A percentile compares a stretch with the other conserved stretches of the same genome.
Evolutionary conservation across 2,329 filamentous ascomycete genomes (phyloP).

Genomic region (Ustulina deusta): DNA sequence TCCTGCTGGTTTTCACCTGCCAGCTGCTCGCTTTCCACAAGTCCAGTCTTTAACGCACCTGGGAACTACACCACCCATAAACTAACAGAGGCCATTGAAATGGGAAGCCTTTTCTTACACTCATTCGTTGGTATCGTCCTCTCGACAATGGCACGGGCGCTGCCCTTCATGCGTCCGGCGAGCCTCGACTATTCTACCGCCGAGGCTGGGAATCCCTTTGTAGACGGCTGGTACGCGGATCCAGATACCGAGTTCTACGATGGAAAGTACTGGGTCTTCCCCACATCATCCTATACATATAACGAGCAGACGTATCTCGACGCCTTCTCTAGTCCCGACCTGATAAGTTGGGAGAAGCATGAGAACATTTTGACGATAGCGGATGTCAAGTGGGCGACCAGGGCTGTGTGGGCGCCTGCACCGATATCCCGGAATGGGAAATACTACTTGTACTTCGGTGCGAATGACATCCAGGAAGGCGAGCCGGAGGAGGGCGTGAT

Average conservation of each 20-base stretch:
- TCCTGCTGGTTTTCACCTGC: constrained; percentile 20
- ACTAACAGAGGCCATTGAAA: constrained; percentile 12
- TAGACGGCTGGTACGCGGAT: constrained; percentile 64
- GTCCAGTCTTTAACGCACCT: background rate
- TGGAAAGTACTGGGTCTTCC: constrained; percentile 61
- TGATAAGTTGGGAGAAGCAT: constrained; percentile 63
- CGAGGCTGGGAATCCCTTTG: constrained; percentile 61
- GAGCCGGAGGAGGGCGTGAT: constrained; percentile 47
- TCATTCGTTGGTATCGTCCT: constrained; percentile 16
- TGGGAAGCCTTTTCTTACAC: constrained; percentile 12
- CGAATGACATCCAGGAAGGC: constrained; percentile 59
- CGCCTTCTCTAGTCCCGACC: constrained; percentile 62
- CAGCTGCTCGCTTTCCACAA: background rate
- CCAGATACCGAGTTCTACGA: constrained; percentile 62
- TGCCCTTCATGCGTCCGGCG: constrained; percentile 20
- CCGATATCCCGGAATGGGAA: constrained; percentile 57
- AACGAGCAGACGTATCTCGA: constrained; percentile 63
- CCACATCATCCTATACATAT: constrained; percentile 59
- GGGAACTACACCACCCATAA: background rate
- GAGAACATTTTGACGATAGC: constrained; percentile 56
- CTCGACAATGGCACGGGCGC: constrained; percentile 26
- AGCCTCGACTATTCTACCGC: constrained; percentile 54
- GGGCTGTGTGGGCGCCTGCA: constrained; percentile 62
- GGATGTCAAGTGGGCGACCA: constrained; percentile 58
- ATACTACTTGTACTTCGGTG: constrained; percentile 64